Conservation (phyloP, 2,329 filamentous ascomycete species). For the Beauveria sp. region DNA sequence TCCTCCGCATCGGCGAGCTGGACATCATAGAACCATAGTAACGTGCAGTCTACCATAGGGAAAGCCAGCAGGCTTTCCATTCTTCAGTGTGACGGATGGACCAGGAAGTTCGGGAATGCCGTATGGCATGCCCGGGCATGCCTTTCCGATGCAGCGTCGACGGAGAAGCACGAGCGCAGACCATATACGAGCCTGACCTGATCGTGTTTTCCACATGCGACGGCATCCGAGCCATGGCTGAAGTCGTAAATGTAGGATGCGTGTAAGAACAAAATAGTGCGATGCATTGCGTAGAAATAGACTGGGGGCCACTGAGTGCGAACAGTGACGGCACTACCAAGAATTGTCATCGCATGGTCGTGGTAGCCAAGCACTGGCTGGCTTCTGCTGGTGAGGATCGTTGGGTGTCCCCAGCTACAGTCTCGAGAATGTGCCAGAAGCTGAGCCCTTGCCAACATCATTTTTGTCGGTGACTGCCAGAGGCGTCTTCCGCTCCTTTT, state of each 20-base stretch:
- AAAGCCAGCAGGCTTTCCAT: neutral
- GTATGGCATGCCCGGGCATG: constrained; percentile 5
- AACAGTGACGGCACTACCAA: neutral
- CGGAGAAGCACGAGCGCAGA: neutral
- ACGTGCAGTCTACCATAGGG: constrained; percentile 3
- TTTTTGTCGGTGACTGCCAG: constrained; percentile 30
- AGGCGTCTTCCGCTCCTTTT: constrained; percentile 52
- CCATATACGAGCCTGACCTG: neutral
- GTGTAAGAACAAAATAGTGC: constrained; percentile 38
- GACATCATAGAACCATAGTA: neutral
- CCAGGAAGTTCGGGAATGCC: constrained; percentile 7
- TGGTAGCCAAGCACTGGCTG: neutral
- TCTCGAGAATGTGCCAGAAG: constrained; percentile 12
- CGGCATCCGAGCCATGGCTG: constrained; percentile 32
- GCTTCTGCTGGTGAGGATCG: neutral
- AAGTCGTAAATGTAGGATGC: constrained; percentile 28
- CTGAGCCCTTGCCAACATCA: constrained; percentile 20
- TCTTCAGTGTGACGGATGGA: neutral
- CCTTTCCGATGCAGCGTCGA: constrained; percentile 10
- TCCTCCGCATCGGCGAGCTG: constrained; percentile 6
- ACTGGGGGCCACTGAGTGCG: neutral
- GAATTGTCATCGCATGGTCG: neutral
- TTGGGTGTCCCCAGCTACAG: neutral
- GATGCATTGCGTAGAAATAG: constrained; percentile 17
- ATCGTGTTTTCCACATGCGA: constrained; percentile 13